Conservation (phyloP, 805 yeast species). For the Yarrowia yakushimensis region DNA sequence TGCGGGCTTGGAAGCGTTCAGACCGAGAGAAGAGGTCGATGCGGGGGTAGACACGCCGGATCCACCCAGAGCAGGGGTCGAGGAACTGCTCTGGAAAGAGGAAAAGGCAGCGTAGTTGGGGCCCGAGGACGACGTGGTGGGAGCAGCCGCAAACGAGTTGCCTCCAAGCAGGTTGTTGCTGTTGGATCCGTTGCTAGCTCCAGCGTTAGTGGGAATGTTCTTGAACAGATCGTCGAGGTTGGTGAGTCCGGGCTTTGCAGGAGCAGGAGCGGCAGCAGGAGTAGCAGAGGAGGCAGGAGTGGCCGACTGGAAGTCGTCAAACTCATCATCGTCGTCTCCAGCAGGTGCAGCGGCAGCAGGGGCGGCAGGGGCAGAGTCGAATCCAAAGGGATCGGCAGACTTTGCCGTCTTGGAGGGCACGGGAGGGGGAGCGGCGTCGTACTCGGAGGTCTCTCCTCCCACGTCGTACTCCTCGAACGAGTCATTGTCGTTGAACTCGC, state of each 20-base stretch:
- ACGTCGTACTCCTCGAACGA: conserved; percentile 42
- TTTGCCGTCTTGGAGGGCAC: conserved; percentile 24
- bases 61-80: conserved; percentile 27
- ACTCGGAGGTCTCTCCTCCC: conserved; percentile 16
- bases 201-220: conserved; percentile 25
- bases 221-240: conserved; percentile 31
- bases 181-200: neutral
- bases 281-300: conserved; percentile 40
- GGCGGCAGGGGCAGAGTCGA: conserved; percentile 24
- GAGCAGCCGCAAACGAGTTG: conserved; percentile 9
- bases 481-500: conserved; percentile 31
- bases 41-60: conserved; percentile 15
- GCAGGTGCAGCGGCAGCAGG: neutral
- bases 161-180: conserved; percentile 5
- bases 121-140: neutral
- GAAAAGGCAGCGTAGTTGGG: conserved; percentile 23
- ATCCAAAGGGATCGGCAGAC: conserved; percentile 29
- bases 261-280: conserved; percentile 2
- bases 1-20: conserved; percentile 28
- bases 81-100: conserved; percentile 11
- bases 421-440: conserved; percentile 9
- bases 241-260: conserved; percentile 18
- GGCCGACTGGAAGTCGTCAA: conserved; percentile 64
- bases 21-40: conserved; percentile 24
- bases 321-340: conserved; percentile 54